Percentiles rank a stretch among this genome's conserved stretches.
Evolutionary conservation across 2,329 filamentous ascomycete genomes (phyloP).

Genomic region (Monilinia fructigena): DNA sequence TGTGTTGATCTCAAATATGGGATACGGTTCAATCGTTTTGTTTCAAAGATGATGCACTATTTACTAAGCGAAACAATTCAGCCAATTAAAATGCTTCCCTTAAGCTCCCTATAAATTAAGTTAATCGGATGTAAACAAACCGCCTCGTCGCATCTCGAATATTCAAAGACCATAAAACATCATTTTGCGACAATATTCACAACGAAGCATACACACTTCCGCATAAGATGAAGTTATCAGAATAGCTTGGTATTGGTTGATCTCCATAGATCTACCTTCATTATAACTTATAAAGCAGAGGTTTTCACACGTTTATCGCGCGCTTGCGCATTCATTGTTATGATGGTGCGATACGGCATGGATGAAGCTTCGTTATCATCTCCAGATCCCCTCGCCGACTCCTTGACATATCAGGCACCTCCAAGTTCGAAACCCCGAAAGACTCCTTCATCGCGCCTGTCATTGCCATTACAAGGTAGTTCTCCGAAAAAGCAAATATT

Average conservation of each 20-base stretch:
- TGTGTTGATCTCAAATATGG: too few species aligned
- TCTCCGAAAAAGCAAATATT: constrained; percentile 41
- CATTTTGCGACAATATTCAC: constrained; percentile 24
- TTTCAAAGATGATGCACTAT: background rate
- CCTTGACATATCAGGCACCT: constrained; percentile 34
- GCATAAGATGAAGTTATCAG: constrained; percentile 6
- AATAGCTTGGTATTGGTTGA: background rate
- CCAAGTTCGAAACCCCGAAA: constrained; percentile 36
- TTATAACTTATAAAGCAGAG: constrained; percentile 9
- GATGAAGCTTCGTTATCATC: constrained; percentile 36
- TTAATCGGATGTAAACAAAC: constrained; percentile 22
- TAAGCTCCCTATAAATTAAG: background rate
- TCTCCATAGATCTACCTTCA: constrained; percentile 21
- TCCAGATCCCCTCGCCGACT: constrained; percentile 41
- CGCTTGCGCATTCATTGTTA: constrained; percentile 16
- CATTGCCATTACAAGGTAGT: constrained; percentile 34
- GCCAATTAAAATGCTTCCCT: background rate
- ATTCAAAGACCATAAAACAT: constrained; percentile 2
- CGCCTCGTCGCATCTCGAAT: constrained; percentile 18
- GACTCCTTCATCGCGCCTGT: constrained; percentile 29
- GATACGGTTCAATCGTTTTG: background rate
- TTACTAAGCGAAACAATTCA: background rate
- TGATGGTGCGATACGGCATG: constrained; percentile 27
- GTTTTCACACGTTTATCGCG: constrained; percentile 1
- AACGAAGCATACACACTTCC: constrained; percentile 6